Evolutionary conservation across 2,329 filamentous ascomycete species (phyloP).

Genomic region (Neofusicoccum kwambonambiense): DNA sequence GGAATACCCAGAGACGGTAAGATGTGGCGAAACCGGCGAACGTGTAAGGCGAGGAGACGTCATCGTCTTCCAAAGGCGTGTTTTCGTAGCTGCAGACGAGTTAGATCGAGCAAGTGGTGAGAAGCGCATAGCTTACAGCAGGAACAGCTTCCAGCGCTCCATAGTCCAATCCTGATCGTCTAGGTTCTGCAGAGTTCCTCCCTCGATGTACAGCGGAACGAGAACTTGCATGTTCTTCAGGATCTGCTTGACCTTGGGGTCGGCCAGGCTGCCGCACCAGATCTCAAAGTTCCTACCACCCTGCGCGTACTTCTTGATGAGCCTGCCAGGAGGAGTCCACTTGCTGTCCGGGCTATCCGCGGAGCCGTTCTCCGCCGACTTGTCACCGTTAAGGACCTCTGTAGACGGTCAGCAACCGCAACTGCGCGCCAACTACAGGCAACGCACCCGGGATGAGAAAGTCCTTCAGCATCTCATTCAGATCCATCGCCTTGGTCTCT

Average conservation of each 20-base stretch:
- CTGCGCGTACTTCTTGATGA: constrained; percentile 62
- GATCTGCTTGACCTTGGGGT: constrained; percentile 67
- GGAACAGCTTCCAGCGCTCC: constrained; percentile 88
- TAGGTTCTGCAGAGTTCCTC: constrained; percentile 72
- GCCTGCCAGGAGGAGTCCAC: constrained; percentile 73
- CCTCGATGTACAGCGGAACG: constrained; percentile 86
- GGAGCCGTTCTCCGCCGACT: neutral
- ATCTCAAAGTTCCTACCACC: constrained; percentile 72
- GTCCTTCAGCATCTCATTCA: constrained; percentile 59
- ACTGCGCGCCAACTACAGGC: neutral
- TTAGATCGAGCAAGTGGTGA: constrained; percentile 14
- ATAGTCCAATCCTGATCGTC: constrained; percentile 69
- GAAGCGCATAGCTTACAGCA: constrained; percentile 51
- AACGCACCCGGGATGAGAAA: constrained; percentile 67
- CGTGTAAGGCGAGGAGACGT: constrained; percentile 54
- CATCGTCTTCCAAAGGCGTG: constrained; percentile 30
- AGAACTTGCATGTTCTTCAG: constrained; percentile 81
- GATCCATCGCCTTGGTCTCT: constrained; percentile 67
- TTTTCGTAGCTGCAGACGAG: constrained; percentile 29
- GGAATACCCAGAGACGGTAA: constrained; percentile 76
- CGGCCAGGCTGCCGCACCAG: constrained; percentile 74
- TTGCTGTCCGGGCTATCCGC: constrained; percentile 44
- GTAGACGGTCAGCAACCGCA: constrained; percentile 12
- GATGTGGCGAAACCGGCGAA: constrained; percentile 89
- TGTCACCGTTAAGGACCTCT: constrained; percentile 59